phyloP scores from a whole-genome alignment of 257 asterid species.

The Agastache rugosa region DNA sequence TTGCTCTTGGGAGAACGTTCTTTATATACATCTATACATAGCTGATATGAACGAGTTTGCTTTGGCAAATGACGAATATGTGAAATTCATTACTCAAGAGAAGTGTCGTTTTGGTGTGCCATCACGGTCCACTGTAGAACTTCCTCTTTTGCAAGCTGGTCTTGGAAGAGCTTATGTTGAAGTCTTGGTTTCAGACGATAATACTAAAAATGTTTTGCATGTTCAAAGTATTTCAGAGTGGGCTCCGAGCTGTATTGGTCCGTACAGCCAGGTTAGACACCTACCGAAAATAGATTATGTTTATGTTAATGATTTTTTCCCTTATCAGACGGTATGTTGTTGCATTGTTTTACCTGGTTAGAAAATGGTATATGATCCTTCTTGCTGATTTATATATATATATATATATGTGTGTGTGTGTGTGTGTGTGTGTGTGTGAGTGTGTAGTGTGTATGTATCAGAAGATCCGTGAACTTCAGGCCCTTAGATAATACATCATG shows the following conservation, averaged over 20 bases:
- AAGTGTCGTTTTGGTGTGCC: slow-evolving; percentile 96
- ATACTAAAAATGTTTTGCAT: slow-evolving; percentile 81
- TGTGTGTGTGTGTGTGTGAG: too few relatives aligned
- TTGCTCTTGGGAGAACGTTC: slow-evolving; percentile 89
- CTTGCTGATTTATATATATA: not conserved
- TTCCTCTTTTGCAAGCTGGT: slow-evolving; percentile 84
- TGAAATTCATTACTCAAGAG: slow-evolving; percentile 83
- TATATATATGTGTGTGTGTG: too few relatives aligned
- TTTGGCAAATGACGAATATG: slow-evolving; percentile 74
- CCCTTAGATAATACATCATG: not conserved
- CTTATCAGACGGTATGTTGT: slow-evolving; percentile 6
- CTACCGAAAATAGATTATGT: slow-evolving; percentile 10
- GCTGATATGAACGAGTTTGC: slow-evolving; percentile 80
- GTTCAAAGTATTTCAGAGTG: slow-evolving; percentile 96
- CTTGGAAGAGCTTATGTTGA: slow-evolving; percentile 86
- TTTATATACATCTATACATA: slow-evolving; percentile 85
- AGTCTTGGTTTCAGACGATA: slow-evolving; percentile 80
- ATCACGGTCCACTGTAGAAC: slow-evolving; percentile 92
- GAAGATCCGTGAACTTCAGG: slow-evolving; percentile 22
- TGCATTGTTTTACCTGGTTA: not conserved
- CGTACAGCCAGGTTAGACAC: slow-evolving; percentile 90
- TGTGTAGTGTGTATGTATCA: too few relatives aligned
- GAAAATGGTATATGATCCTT: slow-evolving; percentile 13
- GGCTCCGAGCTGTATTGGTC: slow-evolving; percentile 99
- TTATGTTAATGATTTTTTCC: slow-evolving; percentile 9